Percentiles rank a stretch among this genome's conserved stretches.
phyloP scores from a whole-genome alignment of 2,329 filamentous ascomycete species.

The Alternaria sp. region DNA sequence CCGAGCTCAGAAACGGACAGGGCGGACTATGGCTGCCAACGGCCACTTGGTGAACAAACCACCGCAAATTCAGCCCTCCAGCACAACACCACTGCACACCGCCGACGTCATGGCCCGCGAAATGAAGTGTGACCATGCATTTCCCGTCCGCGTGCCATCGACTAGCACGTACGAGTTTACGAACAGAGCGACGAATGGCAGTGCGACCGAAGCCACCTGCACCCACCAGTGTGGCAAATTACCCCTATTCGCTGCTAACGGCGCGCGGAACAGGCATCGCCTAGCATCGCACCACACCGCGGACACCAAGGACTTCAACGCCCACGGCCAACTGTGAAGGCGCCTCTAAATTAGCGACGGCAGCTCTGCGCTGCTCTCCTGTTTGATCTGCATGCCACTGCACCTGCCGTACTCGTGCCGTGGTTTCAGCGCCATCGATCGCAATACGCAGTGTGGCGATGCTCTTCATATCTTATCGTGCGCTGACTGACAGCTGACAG shows the following conservation, averaged over 20 bases:
- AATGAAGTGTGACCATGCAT: slow-evolving; percentile 1
- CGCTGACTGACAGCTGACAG: neutral
- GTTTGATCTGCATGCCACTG: slow-evolving; percentile 23
- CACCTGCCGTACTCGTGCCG: slow-evolving; percentile 1
- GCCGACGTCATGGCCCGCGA: neutral
- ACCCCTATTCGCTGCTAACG: slow-evolving; percentile 12
- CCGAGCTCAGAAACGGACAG: neutral
- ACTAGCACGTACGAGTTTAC: slow-evolving; percentile 8
- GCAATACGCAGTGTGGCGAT: neutral
- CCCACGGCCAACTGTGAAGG: slow-evolving; percentile 6
- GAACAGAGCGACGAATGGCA: slow-evolving; percentile 5
- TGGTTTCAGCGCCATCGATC: slow-evolving; percentile 8
- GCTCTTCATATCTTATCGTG: neutral
- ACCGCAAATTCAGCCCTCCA: neutral
- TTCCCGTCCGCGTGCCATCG: neutral
- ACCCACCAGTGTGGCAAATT: slow-evolving; percentile 14
- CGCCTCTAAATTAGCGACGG: slow-evolving; percentile 3
- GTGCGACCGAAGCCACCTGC: slow-evolving; percentile 5
- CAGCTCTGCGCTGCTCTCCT: slow-evolving; percentile 9
- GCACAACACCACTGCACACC: neutral
- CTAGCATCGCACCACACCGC: neutral
- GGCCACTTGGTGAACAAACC: neutral
- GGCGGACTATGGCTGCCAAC: neutral
- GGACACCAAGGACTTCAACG: slow-evolving; percentile 9
- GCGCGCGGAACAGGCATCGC: slow-evolving; percentile 3